These are phyloP conservation scores for Obelidium mucronatum DNA, from an alignment of 192 early-diverging fungal genomes.

Conservation along the genomic window DNA sequence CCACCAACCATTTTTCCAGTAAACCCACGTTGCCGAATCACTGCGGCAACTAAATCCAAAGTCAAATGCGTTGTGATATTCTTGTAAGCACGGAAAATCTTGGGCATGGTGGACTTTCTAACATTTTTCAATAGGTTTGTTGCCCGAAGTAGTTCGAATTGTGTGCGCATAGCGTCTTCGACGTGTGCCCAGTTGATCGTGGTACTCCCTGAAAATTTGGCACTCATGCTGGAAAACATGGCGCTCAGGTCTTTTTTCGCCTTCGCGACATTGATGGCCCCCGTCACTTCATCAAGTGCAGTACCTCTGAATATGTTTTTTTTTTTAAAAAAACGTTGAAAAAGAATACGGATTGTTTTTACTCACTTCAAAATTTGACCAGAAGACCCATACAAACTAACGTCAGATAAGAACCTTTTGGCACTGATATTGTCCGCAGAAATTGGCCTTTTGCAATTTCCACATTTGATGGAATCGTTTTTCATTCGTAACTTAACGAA, in stretches of 20 bases:
- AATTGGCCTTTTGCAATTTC: slow-evolving; percentile 15
- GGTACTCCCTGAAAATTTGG: neutral
- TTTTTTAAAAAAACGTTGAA: neutral
- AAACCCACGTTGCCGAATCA: slow-evolving; percentile 59
- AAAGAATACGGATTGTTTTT: no score
- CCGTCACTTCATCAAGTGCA: slow-evolving; percentile 24
- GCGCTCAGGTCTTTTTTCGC: slow-evolving; percentile 19
- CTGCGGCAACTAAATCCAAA: slow-evolving; percentile 58
- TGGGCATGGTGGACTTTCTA: slow-evolving; percentile 25
- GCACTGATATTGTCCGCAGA: slow-evolving; percentile 37
- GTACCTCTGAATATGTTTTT: slow-evolving; percentile 4
- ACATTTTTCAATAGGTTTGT: slow-evolving; percentile 1
- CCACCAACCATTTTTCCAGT: slow-evolving; percentile 56
- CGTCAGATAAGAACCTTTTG: slow-evolving; percentile 38
- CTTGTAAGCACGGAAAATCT: slow-evolving; percentile 45
- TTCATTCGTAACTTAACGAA: slow-evolving; percentile 48
- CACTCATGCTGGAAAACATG: neutral
- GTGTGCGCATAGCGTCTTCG: neutral
- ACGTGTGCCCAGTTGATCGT: neutral
- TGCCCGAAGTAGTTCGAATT: neutral
- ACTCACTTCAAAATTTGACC: no score
- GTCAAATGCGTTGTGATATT: slow-evolving; percentile 47
- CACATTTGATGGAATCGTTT: slow-evolving; percentile 37
- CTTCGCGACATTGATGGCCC: slow-evolving; percentile 14
- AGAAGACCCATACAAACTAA: slow-evolving; percentile 20